A percentile compares a stretch with the other conserved stretches of the same genome.
These are phyloP conservation scores for Magnusiomyces fungicola DNA, from an alignment of 1,139 yeast genomes.

Conservation along the genomic window DNA sequence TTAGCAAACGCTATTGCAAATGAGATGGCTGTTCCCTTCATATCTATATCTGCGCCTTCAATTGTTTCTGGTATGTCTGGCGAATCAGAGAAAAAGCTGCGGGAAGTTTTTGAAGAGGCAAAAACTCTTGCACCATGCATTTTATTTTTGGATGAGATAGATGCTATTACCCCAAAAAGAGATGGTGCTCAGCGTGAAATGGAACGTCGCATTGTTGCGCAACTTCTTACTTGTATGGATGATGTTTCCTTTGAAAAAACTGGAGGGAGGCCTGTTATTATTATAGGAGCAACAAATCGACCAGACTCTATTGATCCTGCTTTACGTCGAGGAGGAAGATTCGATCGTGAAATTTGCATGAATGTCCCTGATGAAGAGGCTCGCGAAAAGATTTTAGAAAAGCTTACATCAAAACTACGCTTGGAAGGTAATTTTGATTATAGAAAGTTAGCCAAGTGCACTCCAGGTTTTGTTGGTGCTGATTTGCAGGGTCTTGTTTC, in stretches of 20 bases:
- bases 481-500: slow-evolving; percentile 90
- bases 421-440: slow-evolving; percentile 68
- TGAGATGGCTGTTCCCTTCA: slow-evolving; percentile 86
- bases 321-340: slow-evolving; percentile 90
- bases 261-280: slow-evolving; percentile 86
- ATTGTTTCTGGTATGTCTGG: slow-evolving; percentile 99
- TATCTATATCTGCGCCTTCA: slow-evolving; percentile 88
- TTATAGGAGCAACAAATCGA: slow-evolving; percentile 94
- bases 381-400: slow-evolving; percentile 63
- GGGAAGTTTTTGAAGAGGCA: slow-evolving; percentile 94
- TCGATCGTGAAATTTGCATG: slow-evolving; percentile 88
- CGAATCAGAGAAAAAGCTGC: slow-evolving; percentile 86
- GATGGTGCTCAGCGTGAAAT: slow-evolving; percentile 98
- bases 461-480: slow-evolving; percentile 98
- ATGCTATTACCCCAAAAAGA: slow-evolving; percentile 96
- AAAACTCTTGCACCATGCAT: slow-evolving; percentile 84
- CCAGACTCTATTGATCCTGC: slow-evolving; percentile 98
- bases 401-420: slow-evolving; percentile 54
- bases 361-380: slow-evolving; percentile 89
- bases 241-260: slow-evolving; percentile 83
- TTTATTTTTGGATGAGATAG: slow-evolving; percentile 90
- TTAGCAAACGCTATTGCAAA: slow-evolving; percentile 96
- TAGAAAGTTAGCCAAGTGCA: slow-evolving; percentile 70
- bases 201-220: slow-evolving; percentile 97
- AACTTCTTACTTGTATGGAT: slow-evolving; percentile 87